These are phyloP conservation scores for Sporodiniella umbellata DNA, from an alignment of 371 early-diverging fungal genomes.

Conservation along the genomic window DNA sequence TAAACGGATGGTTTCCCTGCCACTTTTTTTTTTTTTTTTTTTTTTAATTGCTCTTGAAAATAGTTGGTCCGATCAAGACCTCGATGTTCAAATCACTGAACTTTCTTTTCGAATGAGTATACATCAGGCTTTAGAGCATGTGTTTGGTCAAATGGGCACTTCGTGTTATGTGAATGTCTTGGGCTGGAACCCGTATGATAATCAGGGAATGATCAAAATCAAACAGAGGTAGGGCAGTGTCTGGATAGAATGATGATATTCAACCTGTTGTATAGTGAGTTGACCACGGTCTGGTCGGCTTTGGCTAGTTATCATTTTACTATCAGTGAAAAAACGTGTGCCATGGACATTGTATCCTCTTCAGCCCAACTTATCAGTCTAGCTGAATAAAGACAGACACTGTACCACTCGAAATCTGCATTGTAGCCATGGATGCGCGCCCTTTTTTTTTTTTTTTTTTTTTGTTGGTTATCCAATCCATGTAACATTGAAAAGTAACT, in stretches of 20 bases:
- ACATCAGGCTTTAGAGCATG: conserved; percentile 35
- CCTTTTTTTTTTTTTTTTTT: no score
- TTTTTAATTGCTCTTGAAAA: no score
- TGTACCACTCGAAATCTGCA: not conserved
- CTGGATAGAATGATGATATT: not conserved
- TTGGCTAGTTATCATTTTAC: conserved; percentile 29
- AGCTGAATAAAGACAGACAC: conserved; percentile 6
- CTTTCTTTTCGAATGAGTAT: conserved; percentile 46
- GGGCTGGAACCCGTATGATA: conserved; percentile 34
- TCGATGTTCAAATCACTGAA: conserved; percentile 27
- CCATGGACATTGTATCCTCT: conserved; percentile 29
- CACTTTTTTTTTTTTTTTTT: no score
- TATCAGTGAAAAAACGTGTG: conserved; percentile 25
- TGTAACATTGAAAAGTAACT: no score
- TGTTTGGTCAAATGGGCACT: conserved; percentile 38
- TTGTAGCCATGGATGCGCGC: not conserved
- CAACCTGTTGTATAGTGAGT: conserved; percentile 23
- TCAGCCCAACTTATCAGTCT: conserved; percentile 41
- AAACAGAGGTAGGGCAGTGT: conserved; percentile 35
- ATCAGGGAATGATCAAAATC: conserved; percentile 36
- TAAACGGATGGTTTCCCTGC: no score
- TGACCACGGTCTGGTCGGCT: conserved; percentile 41
- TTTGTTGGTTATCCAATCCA: no score
- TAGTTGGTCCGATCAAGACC: conserved; percentile 36
- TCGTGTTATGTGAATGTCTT: conserved; percentile 35